These are phyloP conservation scores for Zizania latifolia DNA, from an alignment of 176 grass and related monocot genomes.

Conservation along the genomic window DNA sequence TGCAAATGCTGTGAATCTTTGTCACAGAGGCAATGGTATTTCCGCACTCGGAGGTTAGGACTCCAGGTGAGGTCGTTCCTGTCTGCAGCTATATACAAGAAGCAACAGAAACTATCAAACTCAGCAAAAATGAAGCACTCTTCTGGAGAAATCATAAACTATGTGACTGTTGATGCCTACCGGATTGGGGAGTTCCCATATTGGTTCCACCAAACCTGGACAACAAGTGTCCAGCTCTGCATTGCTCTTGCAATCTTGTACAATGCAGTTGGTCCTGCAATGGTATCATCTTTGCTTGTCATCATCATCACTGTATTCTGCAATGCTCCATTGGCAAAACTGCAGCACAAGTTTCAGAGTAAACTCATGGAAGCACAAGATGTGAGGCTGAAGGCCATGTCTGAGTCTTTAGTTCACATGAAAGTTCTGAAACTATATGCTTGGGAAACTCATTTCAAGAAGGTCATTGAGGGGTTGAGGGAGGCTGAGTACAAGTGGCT, in stretches of 20 bases:
- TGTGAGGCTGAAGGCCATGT: constrained; percentile 72
- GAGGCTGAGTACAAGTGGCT: constrained; percentile 75
- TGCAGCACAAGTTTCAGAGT: constrained; percentile 83
- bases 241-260: constrained; percentile 74
- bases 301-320: constrained; percentile 66
- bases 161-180: constrained; percentile 84
- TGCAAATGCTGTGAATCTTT: constrained; percentile 80
- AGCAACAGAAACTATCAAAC: constrained; percentile 70
- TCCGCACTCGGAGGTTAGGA: constrained; percentile 71
- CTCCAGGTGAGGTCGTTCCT: constrained; percentile 70
- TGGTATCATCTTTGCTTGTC: constrained; percentile 52
- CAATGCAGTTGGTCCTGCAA: constrained; percentile 61
- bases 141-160: constrained; percentile 91
- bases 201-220: constrained; percentile 95
- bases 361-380: constrained; percentile 89
- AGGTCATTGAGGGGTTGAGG: constrained; percentile 67
- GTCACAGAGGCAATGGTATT: constrained; percentile 88
- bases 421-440: constrained; percentile 90
- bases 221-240: constrained; percentile 72
- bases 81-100: constrained; percentile 77
- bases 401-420: constrained; percentile 77
- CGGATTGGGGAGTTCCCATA: constrained; percentile 88
- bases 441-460: constrained; percentile 89
- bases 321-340: constrained; percentile 81
- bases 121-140: constrained; percentile 68